These are phyloP conservation scores for Podospora bellae-mahoneyi DNA, from an alignment of 495 filamentous ascomycete genomes.

Conservation along the genomic window DNA sequence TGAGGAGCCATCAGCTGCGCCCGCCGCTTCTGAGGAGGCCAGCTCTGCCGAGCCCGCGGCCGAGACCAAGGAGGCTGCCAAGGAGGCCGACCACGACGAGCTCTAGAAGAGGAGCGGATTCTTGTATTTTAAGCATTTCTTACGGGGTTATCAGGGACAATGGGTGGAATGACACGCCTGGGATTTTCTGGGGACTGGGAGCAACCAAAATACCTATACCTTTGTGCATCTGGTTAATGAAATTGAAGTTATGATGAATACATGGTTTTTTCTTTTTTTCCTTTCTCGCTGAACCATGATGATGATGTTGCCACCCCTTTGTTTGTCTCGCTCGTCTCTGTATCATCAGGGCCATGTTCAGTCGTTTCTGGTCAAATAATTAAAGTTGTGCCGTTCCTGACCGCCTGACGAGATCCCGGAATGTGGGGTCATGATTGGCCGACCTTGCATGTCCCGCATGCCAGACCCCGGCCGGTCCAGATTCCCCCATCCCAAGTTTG, in stretches of 20 bases:
- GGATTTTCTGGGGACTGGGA: conserved; percentile 28
- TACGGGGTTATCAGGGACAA: conserved; percentile 27
- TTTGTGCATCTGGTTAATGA: conserved; percentile 27
- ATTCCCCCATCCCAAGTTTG: neutral
- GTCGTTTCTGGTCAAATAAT: neutral
- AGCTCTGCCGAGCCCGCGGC: conserved; percentile 40
- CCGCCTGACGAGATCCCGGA: conserved; percentile 22
- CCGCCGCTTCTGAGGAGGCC: conserved; percentile 39
- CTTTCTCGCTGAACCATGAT: too few relatives aligned
- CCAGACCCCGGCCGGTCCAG: conserved; percentile 1
- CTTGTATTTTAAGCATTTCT: conserved; percentile 30
- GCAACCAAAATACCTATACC: conserved; percentile 35
- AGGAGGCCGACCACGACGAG: conserved; percentile 59
- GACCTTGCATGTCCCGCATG: conserved; percentile 15
- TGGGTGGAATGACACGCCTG: conserved; percentile 16
- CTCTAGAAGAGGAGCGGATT: conserved; percentile 47
- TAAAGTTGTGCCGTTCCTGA: conserved; percentile 19
- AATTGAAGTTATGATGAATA: conserved; percentile 17
- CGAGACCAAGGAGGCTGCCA: conserved; percentile 35
- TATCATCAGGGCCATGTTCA: neutral
- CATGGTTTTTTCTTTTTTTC: neutral
- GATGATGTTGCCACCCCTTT: conserved; percentile 6
- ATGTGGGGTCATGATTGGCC: conserved; percentile 18
- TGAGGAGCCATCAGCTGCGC: conserved; percentile 54
- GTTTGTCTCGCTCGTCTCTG: neutral